Conservation (phyloP, 2,329 filamentous ascomycete species). For the Pseudocercospora cruenta region DNA sequence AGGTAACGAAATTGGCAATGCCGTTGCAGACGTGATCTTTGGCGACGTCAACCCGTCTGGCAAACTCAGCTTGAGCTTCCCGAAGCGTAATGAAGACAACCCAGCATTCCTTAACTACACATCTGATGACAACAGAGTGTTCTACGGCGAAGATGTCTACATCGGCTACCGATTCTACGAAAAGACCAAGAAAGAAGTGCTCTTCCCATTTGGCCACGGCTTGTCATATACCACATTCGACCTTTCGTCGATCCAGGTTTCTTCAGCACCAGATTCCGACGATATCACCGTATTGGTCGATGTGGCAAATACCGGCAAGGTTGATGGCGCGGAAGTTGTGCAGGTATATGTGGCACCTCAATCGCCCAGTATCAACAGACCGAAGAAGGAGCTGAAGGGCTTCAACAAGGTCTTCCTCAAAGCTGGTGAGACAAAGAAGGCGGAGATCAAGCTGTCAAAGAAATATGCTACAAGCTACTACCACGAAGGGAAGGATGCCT, state of each 20-base stretch:
- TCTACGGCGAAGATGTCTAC: slow-evolving; percentile 74
- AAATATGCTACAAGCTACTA: slow-evolving; percentile 72
- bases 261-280: slow-evolving; percentile 51
- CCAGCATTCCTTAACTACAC: slow-evolving; percentile 75
- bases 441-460: slow-evolving; percentile 60
- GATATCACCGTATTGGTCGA: slow-evolving; percentile 53
- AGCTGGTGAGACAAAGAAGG: slow-evolving; percentile 59
- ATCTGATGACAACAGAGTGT: slow-evolving; percentile 67
- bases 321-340: slow-evolving; percentile 65
- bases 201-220: slow-evolving; percentile 78
- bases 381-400: slow-evolving; percentile 71
- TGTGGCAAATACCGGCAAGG: slow-evolving; percentile 60
- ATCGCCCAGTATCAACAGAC: slow-evolving; percentile 64
- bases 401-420: slow-evolving; percentile 68
- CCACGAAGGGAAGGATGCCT: slow-evolving; percentile 68
- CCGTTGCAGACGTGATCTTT: slow-evolving; percentile 76
- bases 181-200: slow-evolving; percentile 59
- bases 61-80: slow-evolving; percentile 75
- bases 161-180: slow-evolving; percentile 77
- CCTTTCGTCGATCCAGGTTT: slow-evolving; percentile 62
- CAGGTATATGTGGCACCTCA: slow-evolving; percentile 70
- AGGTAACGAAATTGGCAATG: slow-evolving; percentile 83
- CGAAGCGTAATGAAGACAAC: slow-evolving; percentile 53
- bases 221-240: slow-evolving; percentile 76
- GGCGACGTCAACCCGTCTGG: slow-evolving; percentile 74